Evolutionary conservation across 2,329 filamentous ascomycete genomes (phyloP).

Genomic region (Monilinia aucupariae): DNA sequence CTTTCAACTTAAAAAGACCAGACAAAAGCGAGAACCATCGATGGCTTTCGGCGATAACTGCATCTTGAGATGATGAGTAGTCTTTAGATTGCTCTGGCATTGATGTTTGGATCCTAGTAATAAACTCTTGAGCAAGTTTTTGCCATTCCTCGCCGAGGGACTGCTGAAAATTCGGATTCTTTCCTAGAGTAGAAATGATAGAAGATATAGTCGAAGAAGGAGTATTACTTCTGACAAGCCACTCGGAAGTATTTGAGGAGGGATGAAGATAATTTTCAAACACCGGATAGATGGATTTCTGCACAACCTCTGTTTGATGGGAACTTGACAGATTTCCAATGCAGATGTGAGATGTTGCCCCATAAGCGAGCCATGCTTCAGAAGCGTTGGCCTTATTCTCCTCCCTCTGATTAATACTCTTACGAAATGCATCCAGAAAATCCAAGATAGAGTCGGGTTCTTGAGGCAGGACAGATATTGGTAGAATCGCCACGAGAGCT

Average conservation of each 20-base stretch:
- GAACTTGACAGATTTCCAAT: conserved; percentile 42
- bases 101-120: conserved; percentile 64
- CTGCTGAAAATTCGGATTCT: conserved; percentile 41
- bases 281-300: conserved; percentile 49
- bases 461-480: conserved; percentile 49
- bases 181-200: conserved; percentile 40
- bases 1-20: conserved; percentile 34
- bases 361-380: conserved; percentile 70
- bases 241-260: conserved; percentile 20
- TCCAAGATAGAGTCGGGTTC: conserved; percentile 50
- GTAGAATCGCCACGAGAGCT: conserved; percentile 53
- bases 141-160: conserved; percentile 57
- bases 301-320: conserved; percentile 41
- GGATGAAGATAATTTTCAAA: conserved; percentile 47
- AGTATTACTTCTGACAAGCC: conserved; percentile 24
- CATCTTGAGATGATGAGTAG: conserved; percentile 65
- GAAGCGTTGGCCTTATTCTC: conserved; percentile 65
- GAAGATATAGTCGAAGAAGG: conserved; percentile 41
- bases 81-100: conserved; percentile 78
- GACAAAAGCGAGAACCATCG: conserved; percentile 55
- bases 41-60: conserved; percentile 57
- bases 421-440: conserved; percentile 62
- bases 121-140: conserved; percentile 54
- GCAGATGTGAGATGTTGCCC: conserved; percentile 55
- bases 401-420: conserved; percentile 67